These are phyloP conservation scores for Lepiota venenata DNA, from an alignment of 768 basidiomycete genomes.

Conservation along the genomic window DNA sequence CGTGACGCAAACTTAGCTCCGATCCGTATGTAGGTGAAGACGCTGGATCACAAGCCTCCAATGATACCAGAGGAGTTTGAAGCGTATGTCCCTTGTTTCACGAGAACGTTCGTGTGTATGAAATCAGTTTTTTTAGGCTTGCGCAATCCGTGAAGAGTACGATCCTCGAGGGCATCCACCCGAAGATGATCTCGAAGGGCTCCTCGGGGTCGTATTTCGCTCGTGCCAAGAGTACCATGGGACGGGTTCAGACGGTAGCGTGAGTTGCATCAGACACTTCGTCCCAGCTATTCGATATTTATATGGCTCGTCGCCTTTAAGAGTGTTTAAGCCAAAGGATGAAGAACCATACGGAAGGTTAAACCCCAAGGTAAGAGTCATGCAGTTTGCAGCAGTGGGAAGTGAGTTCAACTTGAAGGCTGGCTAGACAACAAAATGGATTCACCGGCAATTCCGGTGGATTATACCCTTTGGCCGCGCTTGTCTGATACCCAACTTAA, in stretches of 20 bases:
- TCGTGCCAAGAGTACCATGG: slow-evolving; percentile 68
- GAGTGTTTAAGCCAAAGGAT: slow-evolving; percentile 91
- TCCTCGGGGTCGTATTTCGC: slow-evolving; percentile 92
- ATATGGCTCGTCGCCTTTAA: slow-evolving; percentile 21
- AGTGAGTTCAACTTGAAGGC: not conserved
- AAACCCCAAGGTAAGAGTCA: slow-evolving; percentile 68
- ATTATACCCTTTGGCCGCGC: slow-evolving; percentile 88
- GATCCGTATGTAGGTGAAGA: slow-evolving; percentile 54
- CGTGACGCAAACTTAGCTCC: slow-evolving; percentile 5
- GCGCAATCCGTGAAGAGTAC: slow-evolving; percentile 65
- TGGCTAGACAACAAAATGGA: slow-evolving; percentile 79
- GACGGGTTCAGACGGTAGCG: slow-evolving; percentile 77
- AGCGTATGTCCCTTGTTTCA: slow-evolving; percentile 39
- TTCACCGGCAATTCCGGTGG: slow-evolving; percentile 86
- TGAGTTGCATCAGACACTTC: slow-evolving; percentile 33
- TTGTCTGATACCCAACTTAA: slow-evolving; percentile 87
- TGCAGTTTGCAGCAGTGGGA: not conserved
- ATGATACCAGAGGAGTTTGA: slow-evolving; percentile 76
- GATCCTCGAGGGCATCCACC: slow-evolving; percentile 76
- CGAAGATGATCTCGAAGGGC: slow-evolving; percentile 88
- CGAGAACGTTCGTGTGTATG: slow-evolving; percentile 1
- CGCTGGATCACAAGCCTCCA: slow-evolving; percentile 74
- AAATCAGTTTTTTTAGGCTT: slow-evolving; percentile 39
- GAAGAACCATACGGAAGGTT: slow-evolving; percentile 87
- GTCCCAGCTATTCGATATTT: not conserved